Evolutionary conservation across 495 filamentous ascomycete species (phyloP), one percentile per base, ranked within the genome.

Genomic region (Opeltia flavorubescens): DNA sequence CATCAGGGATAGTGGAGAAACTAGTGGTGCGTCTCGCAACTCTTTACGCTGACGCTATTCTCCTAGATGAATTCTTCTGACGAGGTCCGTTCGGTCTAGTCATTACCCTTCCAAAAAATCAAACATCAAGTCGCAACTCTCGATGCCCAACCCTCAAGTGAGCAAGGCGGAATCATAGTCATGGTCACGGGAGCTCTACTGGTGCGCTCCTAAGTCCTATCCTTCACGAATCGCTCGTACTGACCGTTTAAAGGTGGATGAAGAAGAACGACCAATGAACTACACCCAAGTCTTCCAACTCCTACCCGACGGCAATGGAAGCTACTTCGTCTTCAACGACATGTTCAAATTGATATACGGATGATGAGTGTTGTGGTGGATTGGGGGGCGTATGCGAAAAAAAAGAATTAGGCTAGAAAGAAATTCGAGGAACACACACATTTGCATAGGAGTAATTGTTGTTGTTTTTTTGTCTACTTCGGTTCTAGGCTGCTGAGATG

Each of bases 311-410:
- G 66, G 64, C n/a, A 9, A 54, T 23, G 82, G 78, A 35, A 77
- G 70, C 64, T 95, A 79, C 70, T 94, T 75, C 60, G 80, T 95
- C 57, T 79, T 78, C 67, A 95, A 95, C 71, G 88, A 96, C 60
- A 66, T 94, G 65, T 95, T 95, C 77, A 80, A 80, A 54, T 72
- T 96, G 48, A 71, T 89, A 51, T 88, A 84, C 66, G 62, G 61
- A 49, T 70, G 58, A 46, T n/a, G n/a, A n/a, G 13, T 46, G n/a
- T n/a, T n/a, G n/a, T n/a, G n/a, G n/a, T n/a, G n/a, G n/a, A n/a
- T n/a, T n/a, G n/a, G n/a, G n/a, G n/a, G n/a, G n/a, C n/a, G n/a
- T n/a, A n/a, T n/a, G n/a, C n/a, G n/a, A n/a, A n/a, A n/a, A n/a
- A n/a, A n/a, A n/a, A n/a, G n/a, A n/a, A n/a, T n/a, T n/a, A n/a